Conservation (phyloP, 2,329 filamentous ascomycete genomes). For the Fusarium anthophilum region DNA sequence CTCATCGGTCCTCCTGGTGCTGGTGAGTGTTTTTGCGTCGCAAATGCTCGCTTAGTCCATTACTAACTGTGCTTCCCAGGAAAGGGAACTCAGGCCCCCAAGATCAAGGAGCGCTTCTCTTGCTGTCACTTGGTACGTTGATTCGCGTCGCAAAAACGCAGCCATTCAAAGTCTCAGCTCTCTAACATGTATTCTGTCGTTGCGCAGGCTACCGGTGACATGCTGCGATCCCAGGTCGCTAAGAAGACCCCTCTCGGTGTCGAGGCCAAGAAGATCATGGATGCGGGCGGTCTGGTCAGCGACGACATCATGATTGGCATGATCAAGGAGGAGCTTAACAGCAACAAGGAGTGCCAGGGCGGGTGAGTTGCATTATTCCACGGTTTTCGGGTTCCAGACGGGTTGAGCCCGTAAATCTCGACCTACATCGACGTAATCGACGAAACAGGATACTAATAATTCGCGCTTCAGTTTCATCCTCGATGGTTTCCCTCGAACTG, state of each 20-base stretch:
- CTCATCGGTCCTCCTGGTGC: constrained; percentile 97
- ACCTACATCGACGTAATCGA: constrained; percentile 4
- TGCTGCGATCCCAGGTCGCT: constrained; percentile 97
- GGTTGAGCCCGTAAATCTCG: constrained; percentile 6
- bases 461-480: constrained; percentile 83
- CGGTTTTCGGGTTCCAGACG: background rate
- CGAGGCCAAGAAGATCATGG: constrained; percentile 99
- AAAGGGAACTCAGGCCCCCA: constrained; percentile 98
- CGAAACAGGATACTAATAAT: constrained; percentile 34
- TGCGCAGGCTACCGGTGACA: constrained; percentile 91
- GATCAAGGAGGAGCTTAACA: constrained; percentile 97
- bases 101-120: constrained; percentile 97
- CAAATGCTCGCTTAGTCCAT: background rate
- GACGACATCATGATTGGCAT: constrained; percentile 99
- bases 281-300: constrained; percentile 94
- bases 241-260: constrained; percentile 95
- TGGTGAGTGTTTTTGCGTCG: constrained; percentile 67
- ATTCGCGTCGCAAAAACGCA: constrained; percentile 23
- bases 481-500: constrained; percentile 97
- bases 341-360: constrained; percentile 94
- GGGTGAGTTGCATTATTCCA: constrained; percentile 68
- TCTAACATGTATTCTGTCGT: constrained; percentile 30
- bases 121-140: constrained; percentile 91
- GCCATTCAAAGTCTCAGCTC: background rate
- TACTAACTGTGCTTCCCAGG: constrained; percentile 62